A percentile compares a stretch with the other conserved stretches of the same genome.
Evolutionary conservation across 73 alveolate species (phyloP).

Genomic region (Tetrahymena borealis): DNA sequence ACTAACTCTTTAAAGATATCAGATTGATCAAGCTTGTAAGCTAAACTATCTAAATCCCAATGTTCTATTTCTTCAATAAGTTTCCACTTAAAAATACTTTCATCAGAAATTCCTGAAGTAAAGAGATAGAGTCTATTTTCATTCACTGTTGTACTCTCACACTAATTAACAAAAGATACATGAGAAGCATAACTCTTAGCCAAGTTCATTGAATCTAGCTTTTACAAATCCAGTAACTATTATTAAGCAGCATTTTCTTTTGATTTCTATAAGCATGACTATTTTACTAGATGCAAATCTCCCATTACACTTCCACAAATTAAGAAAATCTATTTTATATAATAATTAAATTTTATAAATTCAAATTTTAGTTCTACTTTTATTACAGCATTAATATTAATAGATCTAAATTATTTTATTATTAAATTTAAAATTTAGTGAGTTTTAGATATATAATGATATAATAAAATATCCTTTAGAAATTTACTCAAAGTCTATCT

Average conservation of each 20-base stretch:
- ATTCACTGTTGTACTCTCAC: constrained; percentile 9
- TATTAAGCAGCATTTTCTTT: constrained; percentile 7
- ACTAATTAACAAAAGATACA: constrained; percentile 30
- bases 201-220: constrained; percentile 13
- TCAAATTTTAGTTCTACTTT: too few species aligned
- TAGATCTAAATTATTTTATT: too few species aligned
- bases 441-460: too few species aligned
- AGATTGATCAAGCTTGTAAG: constrained; percentile 58
- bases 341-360: too few species aligned
- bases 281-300: constrained; percentile 33
- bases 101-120: constrained; percentile 42
- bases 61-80: constrained; percentile 21
- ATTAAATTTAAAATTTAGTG: too few species aligned
- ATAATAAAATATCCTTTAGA: too few species aligned
- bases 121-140: constrained; percentile 10
- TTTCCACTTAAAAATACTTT: constrained; percentile 38
- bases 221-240: neutral
- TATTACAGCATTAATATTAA: too few species aligned
- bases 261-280: constrained; percentile 17
- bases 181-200: constrained; percentile 41
- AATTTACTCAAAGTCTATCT: too few species aligned
- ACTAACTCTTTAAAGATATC: constrained; percentile 76
- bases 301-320: constrained; percentile 38
- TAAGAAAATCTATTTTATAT: neutral
- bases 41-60: constrained; percentile 68